These are phyloP conservation scores for Cercospora zeae-maydis DNA, from an alignment of 2,329 filamentous ascomycete genomes.

Conservation along the genomic window DNA sequence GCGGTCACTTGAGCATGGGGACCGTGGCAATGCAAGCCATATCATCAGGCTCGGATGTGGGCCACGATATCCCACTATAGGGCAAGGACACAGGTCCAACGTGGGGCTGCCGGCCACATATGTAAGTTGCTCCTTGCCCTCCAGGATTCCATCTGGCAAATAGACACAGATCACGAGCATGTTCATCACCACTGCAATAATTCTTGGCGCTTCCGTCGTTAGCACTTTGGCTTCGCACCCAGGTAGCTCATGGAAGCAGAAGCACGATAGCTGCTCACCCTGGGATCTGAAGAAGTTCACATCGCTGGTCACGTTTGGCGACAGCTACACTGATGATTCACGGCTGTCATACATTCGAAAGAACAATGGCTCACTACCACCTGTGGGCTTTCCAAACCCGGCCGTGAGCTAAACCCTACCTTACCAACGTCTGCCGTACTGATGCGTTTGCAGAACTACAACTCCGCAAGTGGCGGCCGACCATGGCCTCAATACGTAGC, in stretches of 20 bases:
- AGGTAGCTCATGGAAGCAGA: background rate
- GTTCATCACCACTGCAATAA: background rate
- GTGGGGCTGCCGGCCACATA: background rate
- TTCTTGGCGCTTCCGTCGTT: background rate
- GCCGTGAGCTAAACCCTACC: conserved; percentile 36
- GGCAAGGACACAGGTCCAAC: background rate
- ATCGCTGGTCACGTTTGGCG: conserved; percentile 66
- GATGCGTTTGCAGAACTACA: conserved; percentile 27
- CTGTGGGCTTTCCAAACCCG: conserved; percentile 55
- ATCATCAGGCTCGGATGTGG: conserved; percentile 3
- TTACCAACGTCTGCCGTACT: background rate
- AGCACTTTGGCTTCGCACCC: background rate
- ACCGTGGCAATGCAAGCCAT: background rate
- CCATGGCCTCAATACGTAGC: conserved; percentile 67
- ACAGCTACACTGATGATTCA: conserved; percentile 68
- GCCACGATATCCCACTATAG: background rate
- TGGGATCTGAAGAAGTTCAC: conserved; percentile 52
- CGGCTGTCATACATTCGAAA: conserved; percentile 61
- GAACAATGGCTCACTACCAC: conserved; percentile 59
- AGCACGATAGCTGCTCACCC: background rate
- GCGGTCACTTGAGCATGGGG: background rate
- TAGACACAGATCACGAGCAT: background rate
- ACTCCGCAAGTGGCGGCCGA: conserved; percentile 62
- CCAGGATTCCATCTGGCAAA: background rate
- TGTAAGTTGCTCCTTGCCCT: background rate